Base-by-base conservation (phyloP, 2,329 filamentous ascomycete species). In the Calonectria multiphialidica region DNA sequence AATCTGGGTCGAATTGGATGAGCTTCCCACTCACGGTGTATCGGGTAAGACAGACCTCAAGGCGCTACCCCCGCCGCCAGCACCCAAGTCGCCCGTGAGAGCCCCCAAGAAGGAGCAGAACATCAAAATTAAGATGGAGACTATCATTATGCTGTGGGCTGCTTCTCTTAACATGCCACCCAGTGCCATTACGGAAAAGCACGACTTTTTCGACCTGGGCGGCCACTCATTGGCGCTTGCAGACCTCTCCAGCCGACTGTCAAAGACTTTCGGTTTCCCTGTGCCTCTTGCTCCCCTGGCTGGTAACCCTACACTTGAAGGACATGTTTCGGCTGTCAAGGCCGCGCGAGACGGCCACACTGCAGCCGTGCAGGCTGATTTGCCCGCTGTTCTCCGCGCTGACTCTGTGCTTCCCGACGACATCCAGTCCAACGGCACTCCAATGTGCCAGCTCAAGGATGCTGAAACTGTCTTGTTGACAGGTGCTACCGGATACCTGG, bases 171-270 rank as follows among this genome's bases (percentile, higher is more conserved):
- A 92, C 73, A 89, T 93, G n/a, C 88, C 93, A 0, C 84, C 87
- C 12, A 88, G 84, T 47, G 86, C 89, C 23, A 90, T 96, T 28
- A 93, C 92, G 79, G 89, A 86, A 2, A 91, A 94, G 73, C 92
- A 95, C 81, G 93, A 92, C 81, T 96, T 96, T 83, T 96, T 96
- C 80, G 94, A 96, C 72, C 86, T 96, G 2, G 94, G 94, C 42
- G 94, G 94, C 0, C 94, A 96, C 82, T 95, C 93, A 0, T 84
- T 96, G 66, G 91, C 91, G 2, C 89, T 96, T n/a, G 94, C 94
- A 0, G 93, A 95, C 72, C 87, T 96, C 30, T 91, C 94, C n/a
- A 91, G 91, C 30, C 90, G 91, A 40, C 81, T 96, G 16, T 91
- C 93, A 0, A 90, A 90, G 71, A 89, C 88, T 0, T 95, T 95